phyloP scores from a whole-genome alignment of 75 land plant species.

The Chamaecyparis obtusa region DNA sequence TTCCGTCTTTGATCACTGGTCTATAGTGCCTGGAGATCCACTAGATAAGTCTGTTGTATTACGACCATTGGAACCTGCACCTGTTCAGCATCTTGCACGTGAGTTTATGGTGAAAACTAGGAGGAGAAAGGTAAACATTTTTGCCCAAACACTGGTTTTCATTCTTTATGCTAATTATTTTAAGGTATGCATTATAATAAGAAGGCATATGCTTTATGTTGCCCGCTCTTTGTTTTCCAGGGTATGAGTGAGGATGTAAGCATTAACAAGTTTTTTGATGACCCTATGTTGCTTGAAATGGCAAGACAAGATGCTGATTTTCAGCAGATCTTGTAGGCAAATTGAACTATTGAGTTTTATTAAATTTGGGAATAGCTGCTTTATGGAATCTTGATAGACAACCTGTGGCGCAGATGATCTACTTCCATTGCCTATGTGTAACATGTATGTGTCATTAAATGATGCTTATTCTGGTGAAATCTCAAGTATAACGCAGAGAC shows the following conservation, averaged over 20 bases:
- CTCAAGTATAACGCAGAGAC: not conserved
- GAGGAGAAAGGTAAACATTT: constrained; percentile 73
- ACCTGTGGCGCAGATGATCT: not conserved
- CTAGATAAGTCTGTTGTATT: constrained; percentile 93
- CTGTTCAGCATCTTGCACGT: constrained; percentile 92
- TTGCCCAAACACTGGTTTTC: not conserved
- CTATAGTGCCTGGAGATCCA: constrained; percentile 98
- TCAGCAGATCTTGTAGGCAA: constrained; percentile 52
- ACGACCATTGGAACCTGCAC: constrained; percentile 97
- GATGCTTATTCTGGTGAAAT: not conserved
- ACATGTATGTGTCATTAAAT: not conserved
- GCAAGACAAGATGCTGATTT: constrained; percentile 98
- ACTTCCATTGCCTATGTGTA: not conserved
- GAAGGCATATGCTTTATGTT: not conserved
- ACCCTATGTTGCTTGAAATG: constrained; percentile 95
- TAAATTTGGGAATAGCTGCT: not conserved
- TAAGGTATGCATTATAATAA: not conserved
- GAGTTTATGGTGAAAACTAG: constrained; percentile 99
- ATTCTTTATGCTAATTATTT: not conserved
- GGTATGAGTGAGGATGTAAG: constrained; percentile 99
- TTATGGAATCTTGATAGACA: not conserved
- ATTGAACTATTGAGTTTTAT: not conserved
- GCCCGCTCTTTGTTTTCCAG: constrained; percentile 32
- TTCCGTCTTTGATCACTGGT: constrained; percentile 98
- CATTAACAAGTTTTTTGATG: constrained; percentile 98